Evolutionary conservation across 2,329 filamentous ascomycete genomes (phyloP).

Genomic region (Fusarium secorum): DNA sequence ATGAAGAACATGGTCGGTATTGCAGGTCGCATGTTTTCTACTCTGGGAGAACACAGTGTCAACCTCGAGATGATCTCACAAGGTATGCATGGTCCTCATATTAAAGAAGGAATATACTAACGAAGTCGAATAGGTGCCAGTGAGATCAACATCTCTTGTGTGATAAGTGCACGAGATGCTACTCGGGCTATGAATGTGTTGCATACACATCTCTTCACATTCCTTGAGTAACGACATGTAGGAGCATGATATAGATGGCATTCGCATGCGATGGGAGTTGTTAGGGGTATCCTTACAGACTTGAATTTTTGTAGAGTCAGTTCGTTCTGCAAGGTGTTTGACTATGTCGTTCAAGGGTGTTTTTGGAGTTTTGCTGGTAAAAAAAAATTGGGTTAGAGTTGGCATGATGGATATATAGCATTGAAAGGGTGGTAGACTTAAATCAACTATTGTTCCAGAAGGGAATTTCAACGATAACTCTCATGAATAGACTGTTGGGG

Average conservation of each 20-base stretch:
- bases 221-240: conserved; percentile 69
- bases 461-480: background rate
- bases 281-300: conserved; percentile 6
- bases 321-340: background rate
- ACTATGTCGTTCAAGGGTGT: conserved; percentile 16
- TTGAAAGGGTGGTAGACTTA: background rate
- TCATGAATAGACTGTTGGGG: background rate
- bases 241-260: background rate
- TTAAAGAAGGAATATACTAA: background rate
- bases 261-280: conserved; percentile 18
- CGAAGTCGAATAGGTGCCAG: conserved; percentile 74
- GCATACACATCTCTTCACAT: conserved; percentile 96
- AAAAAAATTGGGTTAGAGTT: conserved; percentile 28
- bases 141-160: conserved; percentile 99
- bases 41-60: conserved; percentile 89
- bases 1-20: conserved; percentile 99
- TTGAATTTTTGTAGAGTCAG: background rate
- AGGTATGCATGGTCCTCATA: conserved; percentile 62
- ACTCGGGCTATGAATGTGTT: conserved; percentile 94
- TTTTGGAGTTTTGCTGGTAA: conserved; percentile 26
- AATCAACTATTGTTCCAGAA: background rate
- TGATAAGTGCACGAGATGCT: conserved; percentile 90
- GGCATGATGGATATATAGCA: background rate
- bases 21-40: conserved; percentile 92
- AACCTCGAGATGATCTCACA: conserved; percentile 99